Percentiles rank a stretch among this genome's conserved stretches.
Evolutionary conservation across 2,329 filamentous ascomycete genomes (phyloP).

Genomic region (Cladobotryum mycophilum): DNA sequence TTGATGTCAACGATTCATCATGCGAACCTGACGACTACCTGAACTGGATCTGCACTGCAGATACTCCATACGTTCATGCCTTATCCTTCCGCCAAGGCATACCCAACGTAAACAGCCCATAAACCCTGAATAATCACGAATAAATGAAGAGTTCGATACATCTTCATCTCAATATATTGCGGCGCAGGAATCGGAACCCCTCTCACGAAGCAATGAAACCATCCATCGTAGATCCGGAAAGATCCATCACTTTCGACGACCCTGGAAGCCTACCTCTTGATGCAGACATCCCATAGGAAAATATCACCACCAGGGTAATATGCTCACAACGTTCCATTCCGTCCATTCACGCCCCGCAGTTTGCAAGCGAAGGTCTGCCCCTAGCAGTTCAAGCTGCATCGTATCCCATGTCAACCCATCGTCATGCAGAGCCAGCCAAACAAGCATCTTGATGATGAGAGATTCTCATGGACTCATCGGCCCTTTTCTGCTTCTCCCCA

Average conservation of each 20-base stretch:
- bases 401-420: neutral
- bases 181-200: slow-evolving; percentile 8
- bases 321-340: slow-evolving; percentile 2
- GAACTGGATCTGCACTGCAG: neutral
- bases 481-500: too few species aligned
- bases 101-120: too few species aligned
- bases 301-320: neutral
- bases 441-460: too few species aligned
- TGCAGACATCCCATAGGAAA: neutral
- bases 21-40: neutral
- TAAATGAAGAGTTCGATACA: too few species aligned
- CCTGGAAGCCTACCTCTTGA: neutral
- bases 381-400: too few species aligned
- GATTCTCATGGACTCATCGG: too few species aligned
- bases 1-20: slow-evolving; percentile 4
- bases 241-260: slow-evolving; percentile 1
- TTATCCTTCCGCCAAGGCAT: neutral
- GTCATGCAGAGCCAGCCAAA: neutral
- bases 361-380: neutral
- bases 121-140: too few species aligned
- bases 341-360: neutral
- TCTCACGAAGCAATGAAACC: slow-evolving; percentile 8
- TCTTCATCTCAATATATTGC: slow-evolving; percentile 1
- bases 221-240: slow-evolving; percentile 12
- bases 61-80: neutral